These are phyloP conservation scores for Cyberlindnera nakhonratchasimensis DNA, from an alignment of 805 yeast genomes.

Conservation along the genomic window DNA sequence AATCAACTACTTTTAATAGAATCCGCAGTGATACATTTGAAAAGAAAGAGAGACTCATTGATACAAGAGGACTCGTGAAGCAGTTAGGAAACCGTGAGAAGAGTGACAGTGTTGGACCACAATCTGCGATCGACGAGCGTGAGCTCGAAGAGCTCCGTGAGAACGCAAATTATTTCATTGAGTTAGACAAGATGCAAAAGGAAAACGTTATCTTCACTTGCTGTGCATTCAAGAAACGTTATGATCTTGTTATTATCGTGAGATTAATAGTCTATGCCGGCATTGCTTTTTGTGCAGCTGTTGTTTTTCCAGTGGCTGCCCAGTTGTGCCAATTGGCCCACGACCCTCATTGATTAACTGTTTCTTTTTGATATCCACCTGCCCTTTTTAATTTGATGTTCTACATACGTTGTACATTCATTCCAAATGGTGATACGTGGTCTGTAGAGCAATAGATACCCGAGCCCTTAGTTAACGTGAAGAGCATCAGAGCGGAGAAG, in stretches of 20 bases:
- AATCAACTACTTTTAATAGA: conserved; percentile 19
- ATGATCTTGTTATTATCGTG: conserved; percentile 74
- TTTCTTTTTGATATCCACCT: background rate
- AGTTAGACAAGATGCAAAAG: conserved; percentile 24
- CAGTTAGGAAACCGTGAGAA: conserved; percentile 14
- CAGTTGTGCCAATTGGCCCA: conserved; percentile 13
- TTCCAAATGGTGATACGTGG: too few species aligned
- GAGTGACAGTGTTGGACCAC: conserved; percentile 26
- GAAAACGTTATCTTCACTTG: conserved; percentile 29
- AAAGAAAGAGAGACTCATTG: conserved; percentile 26
- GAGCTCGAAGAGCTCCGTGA: conserved; percentile 24
- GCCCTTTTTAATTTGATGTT: too few species aligned
- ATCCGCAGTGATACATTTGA: conserved; percentile 24
- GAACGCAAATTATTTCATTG: conserved; percentile 17
- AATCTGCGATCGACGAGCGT: conserved; percentile 24
- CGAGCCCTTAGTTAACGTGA: too few species aligned
- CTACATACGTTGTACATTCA: too few species aligned
- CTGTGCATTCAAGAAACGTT: conserved; percentile 56
- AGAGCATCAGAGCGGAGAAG: background rate
- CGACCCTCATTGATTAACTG: conserved; percentile 4
- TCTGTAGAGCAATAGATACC: too few species aligned
- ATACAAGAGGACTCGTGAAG: conserved; percentile 18
- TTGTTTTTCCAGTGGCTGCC: conserved; percentile 30
- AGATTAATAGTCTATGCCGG: conserved; percentile 82
- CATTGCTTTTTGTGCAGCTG: conserved; percentile 53